Conservation (phyloP, 345 rosid species). For the Salix purpurea region DNA sequence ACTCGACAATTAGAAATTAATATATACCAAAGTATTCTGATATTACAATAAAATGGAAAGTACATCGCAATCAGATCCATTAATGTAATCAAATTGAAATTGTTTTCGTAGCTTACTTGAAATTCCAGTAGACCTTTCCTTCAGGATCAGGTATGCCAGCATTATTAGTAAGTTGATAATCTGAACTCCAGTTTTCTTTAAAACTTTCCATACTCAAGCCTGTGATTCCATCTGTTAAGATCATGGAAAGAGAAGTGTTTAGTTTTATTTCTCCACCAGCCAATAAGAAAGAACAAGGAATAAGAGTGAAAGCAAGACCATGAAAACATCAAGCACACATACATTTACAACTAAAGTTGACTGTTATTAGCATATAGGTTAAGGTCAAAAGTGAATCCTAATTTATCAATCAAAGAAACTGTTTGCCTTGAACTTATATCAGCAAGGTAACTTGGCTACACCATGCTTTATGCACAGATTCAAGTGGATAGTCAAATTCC, state of each 20-base stretch:
- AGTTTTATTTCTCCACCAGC: background rate
- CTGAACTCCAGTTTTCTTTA: conserved; percentile 87
- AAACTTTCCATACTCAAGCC: conserved; percentile 77
- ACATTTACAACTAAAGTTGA: background rate
- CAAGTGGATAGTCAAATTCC: background rate
- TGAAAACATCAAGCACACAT: background rate
- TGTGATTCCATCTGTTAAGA: conserved; percentile 71
- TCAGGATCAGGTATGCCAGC: conserved; percentile 91
- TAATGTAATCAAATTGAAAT: background rate
- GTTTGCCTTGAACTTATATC: background rate
- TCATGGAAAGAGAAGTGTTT: background rate
- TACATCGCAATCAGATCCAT: background rate
- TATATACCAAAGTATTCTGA: background rate
- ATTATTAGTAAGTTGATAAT: conserved; percentile 77
- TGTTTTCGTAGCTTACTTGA: conserved; percentile 61
- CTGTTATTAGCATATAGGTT: background rate
- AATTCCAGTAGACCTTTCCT: conserved; percentile 76
- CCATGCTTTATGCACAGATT: background rate
- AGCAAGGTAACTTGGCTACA: background rate
- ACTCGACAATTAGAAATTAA: background rate
- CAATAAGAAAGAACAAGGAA: background rate
- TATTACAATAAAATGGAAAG: background rate
- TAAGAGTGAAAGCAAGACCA: background rate
- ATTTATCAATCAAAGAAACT: background rate
- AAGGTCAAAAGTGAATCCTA: background rate